These are phyloP conservation scores for Fusarium denticulatum DNA, from an alignment of 2,329 filamentous ascomycete genomes.

Conservation along the genomic window DNA sequence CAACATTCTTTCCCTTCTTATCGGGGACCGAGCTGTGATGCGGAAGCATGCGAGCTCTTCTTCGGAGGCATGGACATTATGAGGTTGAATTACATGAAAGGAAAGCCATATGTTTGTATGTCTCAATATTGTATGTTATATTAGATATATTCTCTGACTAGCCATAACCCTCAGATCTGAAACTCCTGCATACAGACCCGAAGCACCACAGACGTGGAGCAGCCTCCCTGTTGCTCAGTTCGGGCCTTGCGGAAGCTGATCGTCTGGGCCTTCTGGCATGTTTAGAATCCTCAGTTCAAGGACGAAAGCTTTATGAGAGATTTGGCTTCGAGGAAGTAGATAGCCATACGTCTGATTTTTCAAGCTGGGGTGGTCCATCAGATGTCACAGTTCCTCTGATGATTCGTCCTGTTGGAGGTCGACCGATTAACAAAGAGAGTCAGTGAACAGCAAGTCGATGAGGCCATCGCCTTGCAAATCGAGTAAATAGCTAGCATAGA, in stretches of 20 bases:
- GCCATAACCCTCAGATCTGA: slow-evolving; percentile 45
- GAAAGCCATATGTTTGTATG: slow-evolving; percentile 51
- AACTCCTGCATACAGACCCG: slow-evolving; percentile 51
- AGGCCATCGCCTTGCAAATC: too few relatives aligned
- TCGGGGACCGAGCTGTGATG: slow-evolving; percentile 46
- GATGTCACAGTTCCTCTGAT: slow-evolving; percentile 37
- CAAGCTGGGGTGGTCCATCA: slow-evolving; percentile 43
- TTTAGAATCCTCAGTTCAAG: slow-evolving; percentile 50
- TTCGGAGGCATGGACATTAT: slow-evolving; percentile 46
- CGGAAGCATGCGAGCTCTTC: slow-evolving; percentile 48
- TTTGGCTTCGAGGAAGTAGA: slow-evolving; percentile 49
- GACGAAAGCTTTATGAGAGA: slow-evolving; percentile 48
- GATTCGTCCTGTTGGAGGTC: slow-evolving; percentile 29
- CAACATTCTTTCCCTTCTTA: slow-evolving; percentile 37
- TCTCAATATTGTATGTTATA: neutral
- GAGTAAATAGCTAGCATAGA: neutral
- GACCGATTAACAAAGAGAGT: neutral
- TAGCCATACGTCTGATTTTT: slow-evolving; percentile 40
- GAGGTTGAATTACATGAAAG: slow-evolving; percentile 45
- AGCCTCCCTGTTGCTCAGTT: slow-evolving; percentile 48
- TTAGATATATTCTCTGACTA: neutral
- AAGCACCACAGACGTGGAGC: slow-evolving; percentile 51
- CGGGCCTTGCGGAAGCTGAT: slow-evolving; percentile 50
- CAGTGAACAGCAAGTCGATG: neutral
- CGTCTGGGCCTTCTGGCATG: slow-evolving; percentile 49